Evolutionary conservation across 2,329 filamentous ascomycete species (phyloP), one percentile per base, ranked within the genome.

Genomic region (Clonostachys solani): DNA sequence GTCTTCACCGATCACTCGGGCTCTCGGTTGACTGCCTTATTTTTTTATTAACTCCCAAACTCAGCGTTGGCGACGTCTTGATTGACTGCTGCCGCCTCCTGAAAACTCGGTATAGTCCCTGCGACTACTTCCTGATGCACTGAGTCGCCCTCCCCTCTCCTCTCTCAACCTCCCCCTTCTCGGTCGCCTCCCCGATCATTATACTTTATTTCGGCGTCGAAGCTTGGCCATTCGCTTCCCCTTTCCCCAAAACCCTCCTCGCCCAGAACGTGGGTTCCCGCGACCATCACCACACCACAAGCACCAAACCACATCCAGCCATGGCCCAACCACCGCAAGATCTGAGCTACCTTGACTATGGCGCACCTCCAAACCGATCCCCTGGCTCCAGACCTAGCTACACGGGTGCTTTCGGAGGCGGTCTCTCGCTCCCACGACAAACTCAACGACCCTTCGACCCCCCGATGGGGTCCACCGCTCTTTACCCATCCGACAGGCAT

Each of bases 381-480:
- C 89, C 89, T 37, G 84, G 81, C 61, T 83, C 87, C 44, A 67
- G 75, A 63, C 87, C 87, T 50, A 75, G 73, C 48, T 80, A 78
- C 53, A 68, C 48, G 40, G 60, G 55, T 35, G 49, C 78, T 73
- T 85, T 74, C 74, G 77, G 49, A 72, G 63, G 62, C 13, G 68
- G 68, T 29, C 54, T 73, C 41, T 71, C 69, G 8, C 61, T 73
- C 12, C 70, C 70, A 12, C 61, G 70, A 29, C 70, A 73, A 62
- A 74, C 83, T 40, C 92, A 90, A 56, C 81, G 89, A 57, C 87
- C 87, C 56, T 89, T 92, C 63, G 90, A 95, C 61, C 81, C 78
- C 50, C 81, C 83, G 48, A 78, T 89, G 61, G 68, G 66, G 40
- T 71, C 71, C 1, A 78, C 83, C 44, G 81, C 81, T 49, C 74